phyloP scores from a whole-genome alignment of 1,284 basidiomycete species.

The Pseudozyma flocculosa region DNA sequence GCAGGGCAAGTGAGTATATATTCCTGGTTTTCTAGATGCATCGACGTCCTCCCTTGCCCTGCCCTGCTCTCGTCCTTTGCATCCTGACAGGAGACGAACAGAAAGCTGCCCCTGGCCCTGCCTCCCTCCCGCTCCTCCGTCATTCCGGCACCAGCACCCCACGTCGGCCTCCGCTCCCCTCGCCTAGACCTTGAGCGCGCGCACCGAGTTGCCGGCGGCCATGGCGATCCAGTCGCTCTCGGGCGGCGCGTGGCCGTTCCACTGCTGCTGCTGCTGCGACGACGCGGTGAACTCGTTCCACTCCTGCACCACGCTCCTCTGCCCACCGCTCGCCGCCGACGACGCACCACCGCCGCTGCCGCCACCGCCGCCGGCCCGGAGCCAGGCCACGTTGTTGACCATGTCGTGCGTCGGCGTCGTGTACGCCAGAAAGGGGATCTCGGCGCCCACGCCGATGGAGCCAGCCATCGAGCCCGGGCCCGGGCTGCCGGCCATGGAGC shows the following conservation, averaged over 20 bases:
- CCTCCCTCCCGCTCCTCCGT: too few relatives aligned
- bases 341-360: slow-evolving; percentile 21
- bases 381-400: slow-evolving; percentile 57
- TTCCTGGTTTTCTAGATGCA: too few relatives aligned
- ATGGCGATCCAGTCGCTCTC: slow-evolving; percentile 40
- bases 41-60: too few relatives aligned
- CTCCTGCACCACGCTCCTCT: slow-evolving; percentile 50
- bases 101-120: too few relatives aligned
- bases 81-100: too few relatives aligned
- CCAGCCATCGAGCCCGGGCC: slow-evolving; percentile 31
- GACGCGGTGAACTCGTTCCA: slow-evolving; percentile 53
- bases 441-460: slow-evolving; percentile 44
- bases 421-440: slow-evolving; percentile 53
- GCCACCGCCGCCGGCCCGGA: slow-evolving; percentile 31
- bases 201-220: slow-evolving; percentile 29
- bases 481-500: slow-evolving; percentile 28
- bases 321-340: slow-evolving; percentile 12
- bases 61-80: too few relatives aligned
- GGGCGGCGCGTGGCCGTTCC: slow-evolving; percentile 24
- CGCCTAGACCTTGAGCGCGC: slow-evolving; percentile 25
- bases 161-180: background rate
- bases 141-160: too few relatives aligned
- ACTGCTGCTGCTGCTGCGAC: slow-evolving; percentile 7
- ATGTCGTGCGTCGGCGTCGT: slow-evolving; percentile 49
- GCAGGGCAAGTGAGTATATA: too few relatives aligned